Evolutionary conservation across 2,329 filamentous ascomycete species (phyloP), one percentile per base, ranked within the genome.

Genomic region (Botrytis pseudocinerea): DNA sequence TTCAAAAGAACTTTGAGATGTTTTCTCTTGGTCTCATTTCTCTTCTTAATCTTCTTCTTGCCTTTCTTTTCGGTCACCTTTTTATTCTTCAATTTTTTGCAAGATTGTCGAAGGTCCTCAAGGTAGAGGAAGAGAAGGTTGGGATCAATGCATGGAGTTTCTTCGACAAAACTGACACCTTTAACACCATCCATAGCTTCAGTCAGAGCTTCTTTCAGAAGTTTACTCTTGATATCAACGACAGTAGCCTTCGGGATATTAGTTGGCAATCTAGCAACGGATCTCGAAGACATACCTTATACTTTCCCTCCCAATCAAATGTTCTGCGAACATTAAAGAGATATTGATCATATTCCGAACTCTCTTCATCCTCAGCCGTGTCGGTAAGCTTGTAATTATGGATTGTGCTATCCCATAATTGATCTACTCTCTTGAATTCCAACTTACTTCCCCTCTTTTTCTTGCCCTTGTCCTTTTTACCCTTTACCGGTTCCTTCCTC

Each of bases 301-400:
- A 95, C 78, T 94, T 94, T 75, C 93, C 93, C 77, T 96, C 92
- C 89, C 89, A 93, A 81, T 95, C 91, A 80, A 97, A 97, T 22
- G 89, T 91, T 71, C 94, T 88, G 25, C 93, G 89, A 25, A 97
- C 92, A 38, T 94, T 93, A 81, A 97, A 97, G 44, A 94, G 87
- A 80, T 91, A 96, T 74, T 92, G 89, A 74, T 95, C 90, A 81
- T 94, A 95, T 76, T 92, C 88, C 70, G 89, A 86, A 40, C 83
- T 83, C 73, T 89, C 88, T n/a, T 87, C 85, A 69, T 90, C 88
- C 72, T 90, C 86, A 5, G 88, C 85, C 20, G 89, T 92, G 78
- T 92, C 90, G n/a, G 87, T 89, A 51, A 91, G 85, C 79, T 90
- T 91, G 83, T 89, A 92, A 77, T 90, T 88, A 80, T 91, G 88